Base-by-base conservation (phyloP, 2,329 filamentous ascomycete species). In the Colletotrichum lindemuthianum region DNA sequence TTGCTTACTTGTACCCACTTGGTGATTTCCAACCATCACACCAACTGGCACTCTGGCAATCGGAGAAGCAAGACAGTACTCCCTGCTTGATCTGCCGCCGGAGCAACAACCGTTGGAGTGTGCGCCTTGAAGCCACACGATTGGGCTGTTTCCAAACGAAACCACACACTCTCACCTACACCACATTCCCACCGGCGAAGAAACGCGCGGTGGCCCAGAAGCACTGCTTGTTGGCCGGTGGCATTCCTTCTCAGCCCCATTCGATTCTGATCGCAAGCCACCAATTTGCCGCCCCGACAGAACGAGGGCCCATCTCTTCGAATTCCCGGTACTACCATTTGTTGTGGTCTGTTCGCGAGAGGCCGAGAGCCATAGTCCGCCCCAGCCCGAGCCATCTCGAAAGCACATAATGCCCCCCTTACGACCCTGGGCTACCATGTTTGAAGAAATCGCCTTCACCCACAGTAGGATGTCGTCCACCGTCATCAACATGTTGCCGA, bases 401-500 rank as follows among this genome's bases (percentile, higher is more conserved):
- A 60, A 66, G 60, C 60, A 52, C 39, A 60, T 39, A 58, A 67
- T 67, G 66, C 63, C 63, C 41, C 55, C 66, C 11, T 54, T 66
- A 36, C 63, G 66, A 24, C 63, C 59, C 37, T 68, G 66, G 66
- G 60, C 41, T 39, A 67, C 72, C 34, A 61, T 69, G 45, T 69
- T 74, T 3, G 71, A 72, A 34, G 72, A 74, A 55, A 65, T 74
- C 55, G 71, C 73, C 44, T 68, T 75, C 63, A 75, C 75, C 12
- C 72, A 73, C 47, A 71, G 72, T 54, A 73, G 73, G 54, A 72
- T 74, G 54, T 74, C 80, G 49, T 84, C 82, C 24, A 81, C 82
- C 64, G 76, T 88, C 13, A 85, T 84, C 72, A 78, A 81, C 6
- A 79, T 88, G 61, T 80, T 88, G 8, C 85, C 86, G 4, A 76